Conservation (phyloP, 2,329 filamentous ascomycete species). For the Aspergillus sp. region DNA sequence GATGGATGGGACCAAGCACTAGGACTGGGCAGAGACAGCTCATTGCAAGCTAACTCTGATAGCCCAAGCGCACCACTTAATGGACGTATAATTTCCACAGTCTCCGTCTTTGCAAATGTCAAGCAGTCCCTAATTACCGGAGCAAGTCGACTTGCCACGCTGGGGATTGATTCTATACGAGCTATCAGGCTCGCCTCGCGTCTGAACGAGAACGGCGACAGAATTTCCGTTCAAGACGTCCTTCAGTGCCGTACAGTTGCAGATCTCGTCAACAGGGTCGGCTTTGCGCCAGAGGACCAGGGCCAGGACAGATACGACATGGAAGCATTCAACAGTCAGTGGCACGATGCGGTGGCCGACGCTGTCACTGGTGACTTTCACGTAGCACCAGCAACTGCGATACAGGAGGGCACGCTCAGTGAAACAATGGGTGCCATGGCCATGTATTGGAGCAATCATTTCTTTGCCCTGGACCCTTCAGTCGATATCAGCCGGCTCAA, state of each 20-base stretch:
- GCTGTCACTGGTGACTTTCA: conserved; percentile 18
- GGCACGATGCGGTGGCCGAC: conserved; percentile 17
- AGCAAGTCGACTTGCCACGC: too few species aligned
- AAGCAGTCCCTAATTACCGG: too few species aligned
- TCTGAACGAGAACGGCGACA: too few species aligned
- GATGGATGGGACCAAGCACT: conserved; percentile 25
- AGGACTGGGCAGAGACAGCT: not conserved
- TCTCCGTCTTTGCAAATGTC: too few species aligned
- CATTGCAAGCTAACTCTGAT: too few species aligned
- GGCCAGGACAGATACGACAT: conserved; percentile 17
- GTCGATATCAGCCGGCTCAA: conserved; percentile 32
- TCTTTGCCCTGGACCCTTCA: conserved; percentile 30
- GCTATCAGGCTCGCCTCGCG: too few species aligned
- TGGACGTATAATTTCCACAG: too few species aligned
- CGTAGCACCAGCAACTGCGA: conserved; percentile 31
- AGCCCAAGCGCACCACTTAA: too few species aligned
- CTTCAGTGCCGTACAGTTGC: conserved; percentile 29
- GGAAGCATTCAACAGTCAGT: conserved; percentile 22
- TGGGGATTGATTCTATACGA: too few species aligned
- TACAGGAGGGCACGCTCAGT: conserved; percentile 41
- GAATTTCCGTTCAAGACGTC: conserved; percentile 15
- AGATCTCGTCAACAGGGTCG: conserved; percentile 23
- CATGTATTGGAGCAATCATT: conserved; percentile 43
- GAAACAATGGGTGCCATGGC: conserved; percentile 40
- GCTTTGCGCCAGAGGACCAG: not conserved